Evolutionary conservation across 225 moss, liverwort and hornwort species (phyloP), one percentile per base, ranked within the genome.

Genomic region (Polytrichum commune): DNA sequence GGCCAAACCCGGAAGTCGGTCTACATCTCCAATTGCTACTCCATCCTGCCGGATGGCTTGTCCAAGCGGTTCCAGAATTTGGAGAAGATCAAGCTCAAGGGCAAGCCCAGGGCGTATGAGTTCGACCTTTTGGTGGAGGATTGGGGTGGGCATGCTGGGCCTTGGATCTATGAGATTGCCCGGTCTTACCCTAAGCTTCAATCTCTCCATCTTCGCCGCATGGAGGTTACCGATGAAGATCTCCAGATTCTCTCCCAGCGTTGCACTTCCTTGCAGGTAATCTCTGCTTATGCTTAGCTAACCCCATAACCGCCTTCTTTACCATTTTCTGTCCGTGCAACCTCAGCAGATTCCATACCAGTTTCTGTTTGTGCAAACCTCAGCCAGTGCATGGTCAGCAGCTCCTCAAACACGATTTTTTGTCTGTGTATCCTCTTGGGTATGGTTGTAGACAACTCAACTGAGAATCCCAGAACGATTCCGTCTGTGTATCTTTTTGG

Each of bases 71-170:
- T 87, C 72, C 68, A 72, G 19, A 85, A 81, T 20, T 63, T 96
- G 69, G 62, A 80, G 24, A 81, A 88, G 20, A 69, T 93, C 78
- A 91, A 91, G 81, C 71, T 96, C 18, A 93, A 91, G 71, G 95
- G 95, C 23, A 91, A 90, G 82, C 86, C 93, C 0, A 66, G 93
- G 20, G 93, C 95, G 1, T 82, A 77, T 25, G 93, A 96, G 13
- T 96, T 82, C 33, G 84, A 74, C 29, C 73, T 96, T 8, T 72
- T 91, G 8, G 78, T 86, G 13, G 76, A 81, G 0, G 66, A 84
- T 70, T 96, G 93, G 95, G 95, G 95, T 8, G 93, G 88, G 1
- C 82, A 85, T 73, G 90, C 91, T 3, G 78, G 73, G 27, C 95
- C 93, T 13, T 96, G 95, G 95, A 79, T 96, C 30, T 71, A 53